Evolutionary conservation across 148 eudicot species (phyloP).

Genomic region (Hydrangea macrophylla): DNA sequence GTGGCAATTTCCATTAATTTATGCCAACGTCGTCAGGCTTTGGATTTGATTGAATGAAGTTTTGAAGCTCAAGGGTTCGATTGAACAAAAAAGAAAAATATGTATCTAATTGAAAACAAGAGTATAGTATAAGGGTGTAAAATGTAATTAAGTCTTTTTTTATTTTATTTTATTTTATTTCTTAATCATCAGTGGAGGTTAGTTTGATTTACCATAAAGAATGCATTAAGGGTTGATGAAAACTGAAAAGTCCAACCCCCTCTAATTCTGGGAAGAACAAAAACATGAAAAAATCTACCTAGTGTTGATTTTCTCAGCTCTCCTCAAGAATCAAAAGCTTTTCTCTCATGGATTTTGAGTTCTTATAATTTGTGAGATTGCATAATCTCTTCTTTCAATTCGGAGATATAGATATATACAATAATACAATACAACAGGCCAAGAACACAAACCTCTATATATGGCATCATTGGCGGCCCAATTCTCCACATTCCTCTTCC

Average conservation of each 20-base stretch:
- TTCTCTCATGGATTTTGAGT: neutral
- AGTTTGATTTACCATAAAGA: no score
- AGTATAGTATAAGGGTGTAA: no score
- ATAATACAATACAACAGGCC: neutral
- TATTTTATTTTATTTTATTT: no score
- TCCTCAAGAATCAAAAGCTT: neutral
- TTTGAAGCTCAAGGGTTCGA: no score
- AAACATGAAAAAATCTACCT: neutral
- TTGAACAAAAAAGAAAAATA: no score
- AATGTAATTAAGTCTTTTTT: no score
- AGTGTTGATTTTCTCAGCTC: neutral
- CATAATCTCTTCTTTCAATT: neutral
- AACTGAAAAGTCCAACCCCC: neutral
- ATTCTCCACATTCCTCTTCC: conserved; percentile 54
- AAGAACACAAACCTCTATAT: neutral
- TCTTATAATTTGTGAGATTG: neutral
- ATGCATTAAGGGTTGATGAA: no score
- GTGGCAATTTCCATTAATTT: no score
- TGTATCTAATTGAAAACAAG: no score
- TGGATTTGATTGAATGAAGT: no score
- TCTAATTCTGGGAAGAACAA: neutral
- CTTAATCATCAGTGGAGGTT: no score
- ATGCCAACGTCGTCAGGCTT: no score
- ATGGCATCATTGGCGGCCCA: conserved; percentile 70
- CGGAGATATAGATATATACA: neutral